phyloP scores from a whole-genome alignment of 164 flowering plant genomes.

The Cinnamomum chago region DNA sequence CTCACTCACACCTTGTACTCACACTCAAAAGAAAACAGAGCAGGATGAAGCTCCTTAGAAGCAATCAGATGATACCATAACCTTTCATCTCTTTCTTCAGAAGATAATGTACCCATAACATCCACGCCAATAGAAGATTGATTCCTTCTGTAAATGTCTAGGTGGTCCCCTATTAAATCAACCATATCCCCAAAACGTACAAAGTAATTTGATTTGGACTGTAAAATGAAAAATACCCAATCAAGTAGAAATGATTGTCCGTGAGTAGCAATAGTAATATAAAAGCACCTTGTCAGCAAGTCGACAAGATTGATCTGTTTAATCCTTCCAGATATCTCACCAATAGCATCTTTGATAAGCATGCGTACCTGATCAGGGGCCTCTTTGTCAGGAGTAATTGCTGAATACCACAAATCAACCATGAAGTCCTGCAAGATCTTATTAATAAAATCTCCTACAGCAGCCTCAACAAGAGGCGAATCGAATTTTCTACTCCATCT shows the following conservation, averaged over 20 bases:
- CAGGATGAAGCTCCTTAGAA: slow-evolving; percentile 97
- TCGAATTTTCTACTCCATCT: too few relatives aligned
- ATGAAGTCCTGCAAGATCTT: too few relatives aligned
- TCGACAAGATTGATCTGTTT: slow-evolving; percentile 89
- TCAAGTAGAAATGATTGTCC: slow-evolving; percentile 12
- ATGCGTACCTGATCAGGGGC: slow-evolving; percentile 69
- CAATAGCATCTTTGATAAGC: slow-evolving; percentile 70
- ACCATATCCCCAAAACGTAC: slow-evolving; percentile 73
- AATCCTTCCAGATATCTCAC: slow-evolving; percentile 76
- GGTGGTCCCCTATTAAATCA: slow-evolving; percentile 75
- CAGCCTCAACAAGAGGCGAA: too few relatives aligned
- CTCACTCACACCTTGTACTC: slow-evolving; percentile 97
- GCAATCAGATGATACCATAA: slow-evolving; percentile 78
- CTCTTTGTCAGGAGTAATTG: slow-evolving; percentile 82
- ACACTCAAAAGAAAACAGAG: slow-evolving; percentile 84
- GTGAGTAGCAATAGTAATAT: slow-evolving; percentile 27
- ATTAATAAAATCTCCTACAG: too few relatives aligned
- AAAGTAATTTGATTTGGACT: slow-evolving; percentile 10
- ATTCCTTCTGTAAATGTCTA: slow-evolving; percentile 86
- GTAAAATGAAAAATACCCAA: slow-evolving; percentile 6
- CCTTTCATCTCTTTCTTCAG: slow-evolving; percentile 94
- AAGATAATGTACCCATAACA: slow-evolving; percentile 81
- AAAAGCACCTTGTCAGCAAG: slow-evolving; percentile 77
- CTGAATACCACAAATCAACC: too few relatives aligned
- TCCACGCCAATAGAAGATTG: slow-evolving; percentile 84